phyloP scores from a whole-genome alignment of 2,329 filamentous ascomycete species.

The Davidsoniella eucalypti region DNA sequence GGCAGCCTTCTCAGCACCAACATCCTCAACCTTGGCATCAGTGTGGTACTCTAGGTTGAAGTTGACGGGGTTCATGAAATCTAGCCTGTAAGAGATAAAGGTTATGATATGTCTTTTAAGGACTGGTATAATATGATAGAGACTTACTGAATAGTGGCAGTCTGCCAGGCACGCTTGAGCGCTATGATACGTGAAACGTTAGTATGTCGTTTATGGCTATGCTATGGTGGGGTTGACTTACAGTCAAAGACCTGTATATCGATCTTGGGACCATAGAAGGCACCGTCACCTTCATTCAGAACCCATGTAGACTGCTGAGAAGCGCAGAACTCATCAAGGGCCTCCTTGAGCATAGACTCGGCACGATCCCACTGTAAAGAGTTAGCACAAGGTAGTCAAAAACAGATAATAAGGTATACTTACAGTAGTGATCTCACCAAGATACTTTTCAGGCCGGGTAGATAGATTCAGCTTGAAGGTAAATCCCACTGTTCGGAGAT shows the following conservation, averaged over 20 bases:
- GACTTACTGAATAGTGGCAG: slow-evolving; percentile 68
- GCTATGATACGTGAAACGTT: background rate
- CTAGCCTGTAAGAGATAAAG: slow-evolving; percentile 29
- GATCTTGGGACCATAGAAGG: slow-evolving; percentile 97
- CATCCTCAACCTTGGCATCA: slow-evolving; percentile 34
- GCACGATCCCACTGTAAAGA: slow-evolving; percentile 57
- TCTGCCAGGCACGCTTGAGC: slow-evolving; percentile 41
- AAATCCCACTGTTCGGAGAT: slow-evolving; percentile 20
- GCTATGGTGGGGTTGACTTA: background rate
- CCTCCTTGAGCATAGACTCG: slow-evolving; percentile 62
- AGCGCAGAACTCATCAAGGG: slow-evolving; percentile 59
- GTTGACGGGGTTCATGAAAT: slow-evolving; percentile 54
- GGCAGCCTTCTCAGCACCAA: slow-evolving; percentile 12
- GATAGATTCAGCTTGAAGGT: slow-evolving; percentile 91
- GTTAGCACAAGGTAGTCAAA: background rate
- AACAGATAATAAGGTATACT: background rate
- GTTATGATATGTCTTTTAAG: background rate
- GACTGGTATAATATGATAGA: background rate
- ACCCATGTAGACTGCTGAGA: slow-evolving; percentile 56
- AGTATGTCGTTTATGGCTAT: background rate
- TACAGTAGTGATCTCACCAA: slow-evolving; percentile 60
- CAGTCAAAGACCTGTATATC: slow-evolving; percentile 64
- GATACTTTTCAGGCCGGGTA: slow-evolving; percentile 73
- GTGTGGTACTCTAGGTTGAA: slow-evolving; percentile 82
- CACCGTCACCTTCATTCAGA: slow-evolving; percentile 85